These are phyloP conservation scores for Nemania sp. DNA, from an alignment of 2,329 filamentous ascomycete genomes.

Conservation along the genomic window DNA sequence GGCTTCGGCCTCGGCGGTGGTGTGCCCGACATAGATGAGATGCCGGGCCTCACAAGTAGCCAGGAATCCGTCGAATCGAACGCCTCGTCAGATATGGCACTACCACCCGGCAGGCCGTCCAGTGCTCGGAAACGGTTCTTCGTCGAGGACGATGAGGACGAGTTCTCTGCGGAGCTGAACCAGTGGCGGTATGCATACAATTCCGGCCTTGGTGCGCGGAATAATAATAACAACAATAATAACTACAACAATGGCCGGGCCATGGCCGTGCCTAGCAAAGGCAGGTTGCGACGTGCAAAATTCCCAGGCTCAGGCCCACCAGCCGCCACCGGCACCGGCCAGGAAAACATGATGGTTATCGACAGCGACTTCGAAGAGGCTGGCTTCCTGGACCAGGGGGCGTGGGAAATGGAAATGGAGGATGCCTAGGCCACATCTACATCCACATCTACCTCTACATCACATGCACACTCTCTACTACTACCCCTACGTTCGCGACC, in stretches of 20 bases:
- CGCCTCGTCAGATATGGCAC: conserved; percentile 28
- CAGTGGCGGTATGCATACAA: conserved; percentile 34
- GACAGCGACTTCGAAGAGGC: conserved; percentile 69
- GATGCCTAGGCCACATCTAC: conserved; percentile 37
- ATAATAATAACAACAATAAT: too few species aligned
- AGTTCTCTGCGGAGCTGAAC: conserved; percentile 25
- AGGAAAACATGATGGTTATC: conserved; percentile 51
- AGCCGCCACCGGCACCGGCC: conserved; percentile 37
- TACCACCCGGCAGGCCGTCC: conserved; percentile 18
- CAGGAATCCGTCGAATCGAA: conserved; percentile 55
- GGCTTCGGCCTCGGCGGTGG: conserved; percentile 23
- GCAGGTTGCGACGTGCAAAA: conserved; percentile 26
- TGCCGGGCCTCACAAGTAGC: conserved; percentile 57
- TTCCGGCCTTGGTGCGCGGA: too few species aligned
- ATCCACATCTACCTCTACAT: neutral
- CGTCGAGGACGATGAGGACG: conserved; percentile 48
- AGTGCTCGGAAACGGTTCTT: conserved; percentile 53
- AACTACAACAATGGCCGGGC: conserved; percentile 44
- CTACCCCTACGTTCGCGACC: neutral
- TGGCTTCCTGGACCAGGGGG: conserved; percentile 58
- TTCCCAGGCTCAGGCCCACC: conserved; percentile 25
- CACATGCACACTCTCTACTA: neutral
- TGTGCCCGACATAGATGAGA: conserved; percentile 33
- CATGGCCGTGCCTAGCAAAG: conserved; percentile 52
- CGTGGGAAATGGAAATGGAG: conserved; percentile 48